These are phyloP conservation scores for Plasmopara viticola DNA, from an alignment of 352 stramenopile species.

Conservation along the genomic window DNA sequence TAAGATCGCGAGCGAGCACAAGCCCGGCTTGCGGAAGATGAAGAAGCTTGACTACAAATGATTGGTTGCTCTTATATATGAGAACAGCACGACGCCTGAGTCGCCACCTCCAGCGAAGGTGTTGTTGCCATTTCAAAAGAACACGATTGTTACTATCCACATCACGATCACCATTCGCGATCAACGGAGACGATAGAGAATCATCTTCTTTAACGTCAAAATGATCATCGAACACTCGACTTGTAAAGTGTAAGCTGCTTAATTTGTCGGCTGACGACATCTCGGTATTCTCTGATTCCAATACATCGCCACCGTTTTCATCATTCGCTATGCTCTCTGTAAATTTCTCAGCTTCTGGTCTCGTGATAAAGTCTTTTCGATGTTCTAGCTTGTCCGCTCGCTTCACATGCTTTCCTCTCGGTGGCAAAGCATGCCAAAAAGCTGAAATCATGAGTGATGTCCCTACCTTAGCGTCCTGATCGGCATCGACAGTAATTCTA, in stretches of 20 bases:
- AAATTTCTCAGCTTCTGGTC: conserved; percentile 14
- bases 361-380: conserved; percentile 45
- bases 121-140: conserved; percentile 59
- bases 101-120: conserved; percentile 66
- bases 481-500: conserved; percentile 10
- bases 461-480: conserved; percentile 14
- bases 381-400: conserved; percentile 9
- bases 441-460: conserved; percentile 47
- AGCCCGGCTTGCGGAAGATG: conserved; percentile 44
- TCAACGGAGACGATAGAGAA: conserved; percentile 51
- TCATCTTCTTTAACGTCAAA: conserved; percentile 49
- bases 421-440: conserved; percentile 71
- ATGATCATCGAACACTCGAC: conserved; percentile 54
- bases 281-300: conserved; percentile 11
- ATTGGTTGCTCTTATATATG: conserved; percentile 37
- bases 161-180: conserved; percentile 41
- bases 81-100: conserved; percentile 44
- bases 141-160: conserved; percentile 23
- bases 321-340: conserved; percentile 7
- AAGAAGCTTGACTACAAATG: conserved; percentile 41
- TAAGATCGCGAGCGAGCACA: conserved; percentile 54
- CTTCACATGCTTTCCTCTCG: conserved; percentile 13
- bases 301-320: conserved; percentile 2
- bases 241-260: conserved; percentile 28
- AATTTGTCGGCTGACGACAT: conserved; percentile 20